Conservation (phyloP, 805 yeast genomes). For the Lipomyces chichibuensis region DNA sequence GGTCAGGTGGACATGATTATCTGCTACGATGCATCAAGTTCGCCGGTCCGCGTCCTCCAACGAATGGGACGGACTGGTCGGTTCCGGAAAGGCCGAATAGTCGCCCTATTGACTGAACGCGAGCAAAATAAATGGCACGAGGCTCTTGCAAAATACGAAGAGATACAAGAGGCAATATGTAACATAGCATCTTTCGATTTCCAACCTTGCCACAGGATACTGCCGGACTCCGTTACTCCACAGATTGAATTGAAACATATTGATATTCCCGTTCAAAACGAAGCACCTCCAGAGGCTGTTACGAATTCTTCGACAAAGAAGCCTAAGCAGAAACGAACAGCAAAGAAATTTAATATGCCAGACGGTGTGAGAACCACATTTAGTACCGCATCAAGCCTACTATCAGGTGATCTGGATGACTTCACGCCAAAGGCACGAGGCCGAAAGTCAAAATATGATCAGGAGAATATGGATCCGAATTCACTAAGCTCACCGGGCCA, state of each 20-base stretch:
- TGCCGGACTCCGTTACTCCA: conserved; percentile 65
- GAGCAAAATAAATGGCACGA: conserved; percentile 80
- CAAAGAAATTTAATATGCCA: conserved; percentile 35
- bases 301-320: conserved; percentile 16
- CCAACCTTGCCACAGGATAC: conserved; percentile 57
- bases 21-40: conserved; percentile 89
- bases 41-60: conserved; percentile 91
- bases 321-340: conserved; percentile 7
- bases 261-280: conserved; percentile 71
- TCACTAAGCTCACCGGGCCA: background rate
- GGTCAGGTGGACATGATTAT: conserved; percentile 96
- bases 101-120: conserved; percentile 71
- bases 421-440: conserved; percentile 10
- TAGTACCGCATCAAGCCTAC: conserved; percentile 19
- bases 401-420: background rate
- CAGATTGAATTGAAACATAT: conserved; percentile 59
- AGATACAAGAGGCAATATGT: conserved; percentile 59
- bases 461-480: conserved; percentile 4
- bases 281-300: conserved; percentile 39
- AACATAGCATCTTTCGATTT: conserved; percentile 51
- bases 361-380: conserved; percentile 35
- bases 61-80: conserved; percentile 99
- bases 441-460: conserved; percentile 9
- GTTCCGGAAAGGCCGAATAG: conserved; percentile 82
- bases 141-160: conserved; percentile 81